Percentiles rank a stretch among this genome's conserved stretches.
These are phyloP conservation scores for Microthlaspi erraticum DNA, from an alignment of 345 rosid genomes.

Conservation along the genomic window DNA sequence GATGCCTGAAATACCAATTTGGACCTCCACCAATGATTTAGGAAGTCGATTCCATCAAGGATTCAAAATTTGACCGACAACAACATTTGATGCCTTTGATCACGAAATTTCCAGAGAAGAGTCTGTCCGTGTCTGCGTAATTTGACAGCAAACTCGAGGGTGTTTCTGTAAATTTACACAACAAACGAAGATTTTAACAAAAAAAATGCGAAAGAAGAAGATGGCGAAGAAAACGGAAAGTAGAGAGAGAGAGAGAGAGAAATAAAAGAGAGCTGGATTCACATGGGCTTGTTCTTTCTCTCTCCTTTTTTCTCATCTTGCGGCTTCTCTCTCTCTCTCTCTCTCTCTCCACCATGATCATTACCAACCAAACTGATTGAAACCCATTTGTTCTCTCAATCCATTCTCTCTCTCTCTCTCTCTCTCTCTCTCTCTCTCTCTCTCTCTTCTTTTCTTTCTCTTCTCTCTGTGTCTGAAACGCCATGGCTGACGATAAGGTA, in stretches of 20 bases:
- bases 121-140: conserved; percentile 23
- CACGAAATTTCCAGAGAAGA: conserved; percentile 33
- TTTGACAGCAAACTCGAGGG: conserved; percentile 20
- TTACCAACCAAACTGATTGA: conserved; percentile 45
- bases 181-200: neutral
- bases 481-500: conserved; percentile 88
- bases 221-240: conserved; percentile 53
- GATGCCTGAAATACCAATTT: conserved; percentile 12
- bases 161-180: neutral
- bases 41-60: conserved; percentile 4
- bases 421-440: no score
- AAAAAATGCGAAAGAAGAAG: conserved; percentile 18
- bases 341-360: conserved; percentile 50
- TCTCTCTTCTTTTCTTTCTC: neutral
- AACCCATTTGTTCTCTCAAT: conserved; percentile 38
- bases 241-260: conserved; percentile 15
- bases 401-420: conserved; percentile 29
- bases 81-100: conserved; percentile 23
- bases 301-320: conserved; percentile 43
- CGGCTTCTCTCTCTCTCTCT: conserved; percentile 43
- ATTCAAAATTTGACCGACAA: conserved; percentile 41
- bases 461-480: conserved; percentile 29
- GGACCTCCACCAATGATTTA: conserved; percentile 23
- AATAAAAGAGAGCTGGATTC: conserved; percentile 49
- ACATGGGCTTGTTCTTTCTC: conserved; percentile 58